These are phyloP conservation scores for Bruguiera sexangula DNA, from an alignment of 345 rosid genomes.

Conservation along the genomic window DNA sequence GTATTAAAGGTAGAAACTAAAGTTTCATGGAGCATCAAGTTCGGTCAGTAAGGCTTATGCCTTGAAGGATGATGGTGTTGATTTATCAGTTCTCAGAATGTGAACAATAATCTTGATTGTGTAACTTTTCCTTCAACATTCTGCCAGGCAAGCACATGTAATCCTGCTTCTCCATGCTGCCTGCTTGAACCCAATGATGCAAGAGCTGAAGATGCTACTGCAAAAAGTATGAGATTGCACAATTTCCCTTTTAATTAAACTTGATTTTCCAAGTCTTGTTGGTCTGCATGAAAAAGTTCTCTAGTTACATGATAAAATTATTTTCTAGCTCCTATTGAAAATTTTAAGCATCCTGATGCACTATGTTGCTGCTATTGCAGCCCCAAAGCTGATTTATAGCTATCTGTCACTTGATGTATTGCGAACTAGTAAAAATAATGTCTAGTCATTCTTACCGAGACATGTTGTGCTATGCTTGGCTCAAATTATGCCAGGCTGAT, in stretches of 20 bases:
- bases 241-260: slow-evolving; percentile 4
- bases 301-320: neutral
- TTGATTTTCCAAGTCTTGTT: neutral
- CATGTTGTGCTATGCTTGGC: too few relatives aligned
- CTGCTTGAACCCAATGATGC: slow-evolving; percentile 26
- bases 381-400: neutral
- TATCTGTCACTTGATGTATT: too few relatives aligned
- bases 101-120: neutral
- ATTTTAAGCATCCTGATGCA: neutral
- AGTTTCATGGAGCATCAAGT: too few relatives aligned
- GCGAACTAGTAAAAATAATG: too few relatives aligned
- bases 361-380: neutral
- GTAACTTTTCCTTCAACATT: too few relatives aligned
- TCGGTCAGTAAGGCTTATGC: neutral
- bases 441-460: too few relatives aligned
- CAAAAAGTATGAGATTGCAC: slow-evolving; percentile 36
- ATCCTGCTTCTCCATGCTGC: slow-evolving; percentile 7
- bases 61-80: neutral
- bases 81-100: neutral
- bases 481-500: neutral
- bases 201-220: slow-evolving; percentile 32
- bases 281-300: neutral
- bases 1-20: too few relatives aligned
- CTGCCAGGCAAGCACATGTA: slow-evolving; percentile 28
- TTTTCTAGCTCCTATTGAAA: neutral